Conservation (phyloP, 768 basidiomycete genomes). For the Pleurotus salmoneostramineus region DNA sequence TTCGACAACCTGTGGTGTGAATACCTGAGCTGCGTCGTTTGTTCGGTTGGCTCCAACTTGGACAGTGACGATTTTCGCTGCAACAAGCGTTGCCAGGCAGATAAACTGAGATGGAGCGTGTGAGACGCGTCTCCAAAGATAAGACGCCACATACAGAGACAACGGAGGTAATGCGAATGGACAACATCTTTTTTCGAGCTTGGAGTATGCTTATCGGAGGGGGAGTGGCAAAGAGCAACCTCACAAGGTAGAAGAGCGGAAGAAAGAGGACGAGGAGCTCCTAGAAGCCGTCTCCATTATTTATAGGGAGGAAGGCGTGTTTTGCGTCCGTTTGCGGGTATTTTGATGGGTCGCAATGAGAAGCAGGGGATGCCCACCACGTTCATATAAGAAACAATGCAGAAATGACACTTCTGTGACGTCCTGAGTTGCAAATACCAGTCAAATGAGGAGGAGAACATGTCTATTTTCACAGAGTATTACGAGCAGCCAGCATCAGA, state of each 20-base stretch:
- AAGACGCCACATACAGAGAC: neutral
- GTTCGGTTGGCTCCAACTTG: slow-evolving; percentile 45
- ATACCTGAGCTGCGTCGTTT: slow-evolving; percentile 37
- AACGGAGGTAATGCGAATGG: neutral
- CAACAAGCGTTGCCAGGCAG: slow-evolving; percentile 15
- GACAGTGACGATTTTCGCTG: slow-evolving; percentile 38
- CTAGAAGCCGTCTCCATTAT: neutral
- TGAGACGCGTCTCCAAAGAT: neutral
- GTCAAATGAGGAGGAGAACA: neutral
- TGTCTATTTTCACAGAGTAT: neutral
- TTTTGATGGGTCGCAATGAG: neutral
- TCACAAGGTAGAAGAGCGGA: neutral
- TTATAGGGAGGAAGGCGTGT: slow-evolving; percentile 3
- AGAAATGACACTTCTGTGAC: slow-evolving; percentile 3
- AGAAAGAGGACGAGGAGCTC: neutral
- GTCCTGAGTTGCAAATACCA: neutral
- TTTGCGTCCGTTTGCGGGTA: neutral
- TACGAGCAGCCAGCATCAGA: neutral
- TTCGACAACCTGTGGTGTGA: slow-evolving; percentile 39
- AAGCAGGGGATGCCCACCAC: neutral
- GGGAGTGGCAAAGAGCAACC: neutral
- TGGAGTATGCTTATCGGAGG: neutral
- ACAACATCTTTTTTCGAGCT: neutral
- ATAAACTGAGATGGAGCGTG: slow-evolving; percentile 5
- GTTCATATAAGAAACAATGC: neutral